Conservation (phyloP, 768 basidiomycete genomes). For the Agrocybe praecox region DNA sequence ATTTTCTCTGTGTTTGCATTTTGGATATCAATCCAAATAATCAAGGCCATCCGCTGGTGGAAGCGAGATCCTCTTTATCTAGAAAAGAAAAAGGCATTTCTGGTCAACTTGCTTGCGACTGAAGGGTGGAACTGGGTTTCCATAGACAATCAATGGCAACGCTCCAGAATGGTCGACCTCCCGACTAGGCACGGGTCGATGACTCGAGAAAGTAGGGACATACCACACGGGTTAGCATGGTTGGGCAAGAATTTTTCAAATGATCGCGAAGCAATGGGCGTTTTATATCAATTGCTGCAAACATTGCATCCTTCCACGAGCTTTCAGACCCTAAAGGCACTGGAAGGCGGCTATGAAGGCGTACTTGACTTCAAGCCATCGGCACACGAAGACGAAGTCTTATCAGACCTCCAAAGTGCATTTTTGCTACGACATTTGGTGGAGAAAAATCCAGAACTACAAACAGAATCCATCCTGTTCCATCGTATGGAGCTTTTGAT, state of each 20-base stretch:
- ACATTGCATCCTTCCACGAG: conserved; percentile 4
- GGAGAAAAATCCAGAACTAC: neutral
- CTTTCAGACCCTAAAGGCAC: neutral
- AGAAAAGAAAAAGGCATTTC: neutral
- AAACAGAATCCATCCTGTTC: neutral
- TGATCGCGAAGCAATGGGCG: neutral
- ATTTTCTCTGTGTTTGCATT: neutral
- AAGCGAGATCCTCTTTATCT: neutral
- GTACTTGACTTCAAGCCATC: neutral
- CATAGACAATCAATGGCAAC: conserved; percentile 9
- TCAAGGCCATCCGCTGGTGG: neutral
- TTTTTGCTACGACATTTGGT: neutral
- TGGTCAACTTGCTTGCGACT: neutral
- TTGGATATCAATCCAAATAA: neutral
- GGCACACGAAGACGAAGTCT: neutral
- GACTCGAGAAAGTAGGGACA: conserved; percentile 4
- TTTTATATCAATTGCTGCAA: conserved; percentile 1
- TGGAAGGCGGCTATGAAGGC: neutral
- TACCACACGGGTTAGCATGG: conserved; percentile 5
- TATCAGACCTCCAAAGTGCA: conserved; percentile 1
- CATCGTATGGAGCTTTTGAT: conserved; percentile 4
- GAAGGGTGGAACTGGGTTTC: conserved; percentile 6
- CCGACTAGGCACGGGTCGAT: neutral
- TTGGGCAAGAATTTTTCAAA: neutral
- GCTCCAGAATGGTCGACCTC: neutral